Percentiles rank a stretch among this genome's conserved stretches.
These are phyloP conservation scores for Venturiaceae sp. DNA, from an alignment of 2,329 filamentous ascomycete genomes.

Conservation along the genomic window DNA sequence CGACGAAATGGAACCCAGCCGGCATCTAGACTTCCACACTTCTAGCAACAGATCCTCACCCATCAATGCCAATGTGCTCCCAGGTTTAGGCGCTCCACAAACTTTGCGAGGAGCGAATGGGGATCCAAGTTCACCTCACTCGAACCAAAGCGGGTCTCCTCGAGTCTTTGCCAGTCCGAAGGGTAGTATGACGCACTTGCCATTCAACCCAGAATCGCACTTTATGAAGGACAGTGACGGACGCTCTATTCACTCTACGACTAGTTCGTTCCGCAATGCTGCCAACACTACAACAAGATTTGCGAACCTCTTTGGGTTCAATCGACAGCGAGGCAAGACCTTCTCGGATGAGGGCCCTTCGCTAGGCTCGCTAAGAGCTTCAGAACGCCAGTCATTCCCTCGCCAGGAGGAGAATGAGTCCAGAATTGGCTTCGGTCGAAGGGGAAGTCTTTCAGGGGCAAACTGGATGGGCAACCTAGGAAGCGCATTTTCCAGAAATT, in stretches of 20 bases:
- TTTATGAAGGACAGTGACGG: conserved; percentile 28
- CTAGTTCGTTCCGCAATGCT: conserved; percentile 34
- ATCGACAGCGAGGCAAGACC: conserved; percentile 53
- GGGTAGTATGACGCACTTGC: conserved; percentile 34
- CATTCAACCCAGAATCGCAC: conserved; percentile 5
- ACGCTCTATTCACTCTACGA: conserved; percentile 36
- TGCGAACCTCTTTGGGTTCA: conserved; percentile 50
- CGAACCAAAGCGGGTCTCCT: conserved; percentile 31
- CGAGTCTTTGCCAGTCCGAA: conserved; percentile 38
- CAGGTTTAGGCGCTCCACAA: conserved; percentile 15
- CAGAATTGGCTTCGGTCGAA: conserved; percentile 24
- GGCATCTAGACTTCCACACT: background rate
- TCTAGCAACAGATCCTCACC: conserved; percentile 12
- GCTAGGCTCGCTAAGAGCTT: conserved; percentile 58
- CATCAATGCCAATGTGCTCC: conserved; percentile 31
- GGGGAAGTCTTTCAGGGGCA: conserved; percentile 46
- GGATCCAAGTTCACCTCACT: conserved; percentile 33
- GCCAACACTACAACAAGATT: conserved; percentile 42
- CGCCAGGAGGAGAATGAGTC: conserved; percentile 40
- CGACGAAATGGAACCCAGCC: conserved; percentile 47
- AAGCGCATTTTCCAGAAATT: conserved; percentile 18
- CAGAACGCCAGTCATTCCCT: conserved; percentile 72
- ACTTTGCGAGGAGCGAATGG: conserved; percentile 19
- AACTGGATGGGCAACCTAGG: conserved; percentile 43
- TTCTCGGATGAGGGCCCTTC: conserved; percentile 51